phyloP scores from a whole-genome alignment of 495 filamentous ascomycete genomes.

The Podospora conica region DNA sequence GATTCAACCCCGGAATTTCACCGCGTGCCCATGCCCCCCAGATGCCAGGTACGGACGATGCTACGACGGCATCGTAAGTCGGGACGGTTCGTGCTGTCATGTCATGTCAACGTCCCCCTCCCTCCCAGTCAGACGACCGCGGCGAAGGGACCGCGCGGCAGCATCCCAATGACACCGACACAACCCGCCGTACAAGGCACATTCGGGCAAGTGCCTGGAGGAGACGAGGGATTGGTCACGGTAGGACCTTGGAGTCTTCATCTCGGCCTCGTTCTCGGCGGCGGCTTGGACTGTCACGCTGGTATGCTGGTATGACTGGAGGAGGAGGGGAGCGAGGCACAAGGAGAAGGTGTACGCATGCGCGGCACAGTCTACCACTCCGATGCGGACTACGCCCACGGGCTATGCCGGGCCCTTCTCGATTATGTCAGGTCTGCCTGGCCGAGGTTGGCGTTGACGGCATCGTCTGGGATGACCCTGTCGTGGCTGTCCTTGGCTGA shows the following conservation, averaged over 20 bases:
- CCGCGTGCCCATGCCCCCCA: not conserved
- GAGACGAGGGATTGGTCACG: not conserved
- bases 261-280: not conserved
- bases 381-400: not conserved
- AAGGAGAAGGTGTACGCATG: not conserved
- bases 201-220: not conserved
- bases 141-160: not conserved
- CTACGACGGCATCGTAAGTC: not conserved
- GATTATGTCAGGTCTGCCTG: not conserved
- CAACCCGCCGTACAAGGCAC: not conserved
- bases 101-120: not conserved
- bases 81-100: not conserved
- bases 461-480: not conserved
- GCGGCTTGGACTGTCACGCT: not conserved
- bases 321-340: not conserved
- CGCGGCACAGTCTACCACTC: not conserved
- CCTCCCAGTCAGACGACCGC: not conserved
- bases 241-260: not conserved
- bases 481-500: not conserved
- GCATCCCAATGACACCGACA: not conserved
- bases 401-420: not conserved
- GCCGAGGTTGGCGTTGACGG: not conserved
- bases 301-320: not conserved
- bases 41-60: not conserved
- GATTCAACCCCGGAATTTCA: not conserved